phyloP scores from a whole-genome alignment of 2,329 filamentous ascomycete genomes.

The Aspergillus fischeri region DNA sequence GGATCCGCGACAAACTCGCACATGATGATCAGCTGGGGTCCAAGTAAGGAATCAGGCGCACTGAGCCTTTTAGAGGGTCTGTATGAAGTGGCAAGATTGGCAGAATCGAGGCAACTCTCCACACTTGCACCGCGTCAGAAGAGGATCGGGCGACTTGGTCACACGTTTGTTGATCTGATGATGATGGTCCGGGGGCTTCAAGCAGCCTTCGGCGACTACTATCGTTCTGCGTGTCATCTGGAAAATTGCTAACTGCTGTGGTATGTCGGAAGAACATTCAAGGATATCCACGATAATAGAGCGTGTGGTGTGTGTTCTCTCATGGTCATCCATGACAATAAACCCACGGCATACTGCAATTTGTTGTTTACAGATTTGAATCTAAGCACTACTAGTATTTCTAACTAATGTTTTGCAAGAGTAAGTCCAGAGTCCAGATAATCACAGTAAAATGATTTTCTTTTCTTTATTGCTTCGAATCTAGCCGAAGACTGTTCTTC shows the following conservation, averaged over 20 bases:
- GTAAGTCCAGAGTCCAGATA: not conserved
- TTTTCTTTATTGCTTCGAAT: not conserved
- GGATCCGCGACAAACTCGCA: not conserved
- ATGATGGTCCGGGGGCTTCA: not conserved
- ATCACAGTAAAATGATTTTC: not conserved
- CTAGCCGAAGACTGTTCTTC: not conserved
- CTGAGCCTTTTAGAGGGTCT: not conserved
- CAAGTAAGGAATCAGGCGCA: not conserved
- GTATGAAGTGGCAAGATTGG: not conserved
- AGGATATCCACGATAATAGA: not conserved
- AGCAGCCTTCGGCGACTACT: not conserved
- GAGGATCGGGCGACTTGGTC: not conserved
- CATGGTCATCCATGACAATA: not conserved
- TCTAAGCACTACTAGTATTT: not conserved
- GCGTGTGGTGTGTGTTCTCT: not conserved
- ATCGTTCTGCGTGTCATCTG: not conserved
- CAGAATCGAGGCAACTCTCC: not conserved
- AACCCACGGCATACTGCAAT: not conserved
- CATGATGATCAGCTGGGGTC: not conserved
- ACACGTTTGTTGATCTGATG: not conserved
- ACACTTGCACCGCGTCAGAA: not conserved
- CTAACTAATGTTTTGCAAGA: not conserved
- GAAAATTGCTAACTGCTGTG: not conserved
- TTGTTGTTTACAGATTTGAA: not conserved
- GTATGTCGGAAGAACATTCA: not conserved